Evolutionary conservation across 2,329 filamentous ascomycete species (phyloP).

Genomic region (Apiospora kogelbergensis): DNA sequence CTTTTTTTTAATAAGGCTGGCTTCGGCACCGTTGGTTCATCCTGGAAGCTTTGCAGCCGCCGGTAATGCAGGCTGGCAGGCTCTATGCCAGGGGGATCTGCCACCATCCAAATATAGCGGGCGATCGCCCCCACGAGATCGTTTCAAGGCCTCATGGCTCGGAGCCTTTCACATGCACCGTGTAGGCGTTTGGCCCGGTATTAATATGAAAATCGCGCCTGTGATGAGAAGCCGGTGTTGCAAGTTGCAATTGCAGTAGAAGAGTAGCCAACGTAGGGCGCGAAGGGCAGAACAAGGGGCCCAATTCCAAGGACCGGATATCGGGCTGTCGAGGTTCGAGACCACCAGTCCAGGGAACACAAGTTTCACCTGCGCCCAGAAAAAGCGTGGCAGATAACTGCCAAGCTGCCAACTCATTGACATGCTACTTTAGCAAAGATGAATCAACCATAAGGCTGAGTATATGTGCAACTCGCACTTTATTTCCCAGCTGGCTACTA

Average conservation of each 20-base stretch:
- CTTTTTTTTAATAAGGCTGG: neutral
- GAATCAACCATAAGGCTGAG: neutral
- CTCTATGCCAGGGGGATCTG: constrained; percentile 4
- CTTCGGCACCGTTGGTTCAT: constrained; percentile 1
- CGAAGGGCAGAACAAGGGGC: no score
- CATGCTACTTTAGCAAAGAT: neutral
- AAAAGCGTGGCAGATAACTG: neutral
- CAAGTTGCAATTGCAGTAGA: neutral
- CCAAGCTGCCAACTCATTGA: neutral
- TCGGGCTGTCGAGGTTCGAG: neutral
- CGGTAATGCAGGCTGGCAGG: neutral
- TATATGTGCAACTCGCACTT: neutral
- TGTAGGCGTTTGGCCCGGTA: neutral
- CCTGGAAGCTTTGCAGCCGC: neutral
- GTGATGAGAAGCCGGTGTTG: neutral
- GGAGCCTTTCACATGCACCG: neutral
- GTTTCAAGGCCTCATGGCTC: neutral
- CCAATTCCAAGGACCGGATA: no score
- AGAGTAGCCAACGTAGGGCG: neutral
- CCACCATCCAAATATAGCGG: constrained; percentile 3
- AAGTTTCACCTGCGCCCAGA: neutral
- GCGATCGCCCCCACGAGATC: constrained; percentile 4
- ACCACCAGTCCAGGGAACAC: neutral
- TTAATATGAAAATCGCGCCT: neutral
- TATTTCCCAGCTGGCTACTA: neutral